These are phyloP conservation scores for Penicillium psychrosexuale DNA, from an alignment of 2,329 filamentous ascomycete species.

Conservation along the genomic window DNA sequence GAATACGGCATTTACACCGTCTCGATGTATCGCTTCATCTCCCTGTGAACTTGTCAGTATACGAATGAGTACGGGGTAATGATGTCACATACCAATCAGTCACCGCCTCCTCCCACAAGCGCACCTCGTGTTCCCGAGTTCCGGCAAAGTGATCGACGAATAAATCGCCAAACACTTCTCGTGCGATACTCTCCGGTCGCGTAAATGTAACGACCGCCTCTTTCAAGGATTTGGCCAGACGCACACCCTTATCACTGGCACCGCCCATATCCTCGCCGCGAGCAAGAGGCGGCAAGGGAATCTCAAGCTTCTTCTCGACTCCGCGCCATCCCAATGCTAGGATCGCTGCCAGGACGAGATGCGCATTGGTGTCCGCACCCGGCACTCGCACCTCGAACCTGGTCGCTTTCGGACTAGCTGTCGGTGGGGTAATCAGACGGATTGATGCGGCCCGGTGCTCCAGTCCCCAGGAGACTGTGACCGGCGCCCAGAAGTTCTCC, in stretches of 20 bases:
- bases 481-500: constrained; percentile 98
- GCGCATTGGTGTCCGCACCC: constrained; percentile 89
- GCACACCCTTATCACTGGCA: constrained; percentile 64
- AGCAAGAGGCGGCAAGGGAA: constrained; percentile 76
- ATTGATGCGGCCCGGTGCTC: constrained; percentile 93
- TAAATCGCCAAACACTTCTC: constrained; percentile 87
- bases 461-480: constrained; percentile 94
- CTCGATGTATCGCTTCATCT: constrained; percentile 74
- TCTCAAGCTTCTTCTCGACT: constrained; percentile 84
- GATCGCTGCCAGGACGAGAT: constrained; percentile 81
- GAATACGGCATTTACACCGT: constrained; percentile 52
- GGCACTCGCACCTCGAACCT: constrained; percentile 90
- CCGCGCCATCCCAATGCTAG: constrained; percentile 87
- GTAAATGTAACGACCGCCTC: constrained; percentile 80
- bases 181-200: constrained; percentile 75
- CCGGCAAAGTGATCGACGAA: constrained; percentile 96
- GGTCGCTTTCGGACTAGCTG: constrained; percentile 77
- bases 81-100: constrained; percentile 78
- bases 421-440: constrained; percentile 83
- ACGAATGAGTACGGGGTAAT: background rate
- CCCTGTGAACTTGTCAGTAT: constrained; percentile 50
- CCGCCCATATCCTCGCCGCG: constrained; percentile 81
- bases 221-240: constrained; percentile 78
- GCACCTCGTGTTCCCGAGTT: constrained; percentile 84
- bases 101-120: constrained; percentile 91